Evolutionary conservation across 768 basidiomycete genomes (phyloP), one percentile per base, ranked within the genome.

Genomic region (Suillus paluster): DNA sequence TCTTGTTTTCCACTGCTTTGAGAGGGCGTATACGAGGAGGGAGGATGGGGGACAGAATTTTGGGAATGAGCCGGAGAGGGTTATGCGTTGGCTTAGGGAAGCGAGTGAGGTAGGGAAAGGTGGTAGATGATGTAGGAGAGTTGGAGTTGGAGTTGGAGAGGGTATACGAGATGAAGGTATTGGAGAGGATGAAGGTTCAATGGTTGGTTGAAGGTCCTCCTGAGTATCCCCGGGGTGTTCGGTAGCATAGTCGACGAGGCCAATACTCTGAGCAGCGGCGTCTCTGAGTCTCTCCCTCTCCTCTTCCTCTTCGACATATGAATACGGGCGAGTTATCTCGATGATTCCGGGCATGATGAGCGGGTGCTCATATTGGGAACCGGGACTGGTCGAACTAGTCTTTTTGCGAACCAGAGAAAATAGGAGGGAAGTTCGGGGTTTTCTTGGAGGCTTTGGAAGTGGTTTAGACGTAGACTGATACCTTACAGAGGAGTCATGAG

Each of bases 211-310:
- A 48, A 85, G 77, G 38, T 81, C 81, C 11, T 84, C 83, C 59
- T 79, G 83, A 9, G 23, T 23, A 54, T 38, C n/a, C 21, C 19
- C 54, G 6, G 17, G 54, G 17, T 25, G 54, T 17, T 55, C 36
- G 7, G 11, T 39, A 25, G 54, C 10, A 55, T 55, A 55, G 23
- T 55, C 54, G 38, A 39, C 23, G 36, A 92, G 78, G 7, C 92
- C 92, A 52, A 94, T 86, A 14, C 88, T 84, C 68, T 91, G 87
- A 0, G 91, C 92, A 19, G 92, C 92, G 42, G 84, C 86, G 59
- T 89, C 88, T 36, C 90, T 79, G 36, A 94, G 76, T n/a, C 90
- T 84, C 64, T 89, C 84, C 11, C 92, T 84, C 67, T 93, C 91
- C 68, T 88, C 87, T 53, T 84, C 80, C 67, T 93, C 91, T 49